Conservation (phyloP, 2,329 filamentous ascomycete genomes). For the Intubia oerlemansii region DNA sequence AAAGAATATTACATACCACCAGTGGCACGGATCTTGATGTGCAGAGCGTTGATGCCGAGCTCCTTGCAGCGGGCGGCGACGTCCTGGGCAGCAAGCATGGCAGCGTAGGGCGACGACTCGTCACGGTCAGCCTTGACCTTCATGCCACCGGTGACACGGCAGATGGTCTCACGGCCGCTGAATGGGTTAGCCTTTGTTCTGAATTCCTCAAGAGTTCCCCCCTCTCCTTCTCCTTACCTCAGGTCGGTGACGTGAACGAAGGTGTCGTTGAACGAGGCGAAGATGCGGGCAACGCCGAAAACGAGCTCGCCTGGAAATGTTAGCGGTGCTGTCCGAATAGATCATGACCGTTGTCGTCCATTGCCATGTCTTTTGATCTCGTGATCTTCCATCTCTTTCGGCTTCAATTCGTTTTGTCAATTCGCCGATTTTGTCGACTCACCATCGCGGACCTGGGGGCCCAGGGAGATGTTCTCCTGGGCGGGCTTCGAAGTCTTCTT, state of each 20-base stretch:
- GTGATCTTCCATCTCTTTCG: background rate
- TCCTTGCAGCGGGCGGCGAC: constrained; percentile 70
- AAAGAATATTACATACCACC: constrained; percentile 45
- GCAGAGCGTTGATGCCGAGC: constrained; percentile 67
- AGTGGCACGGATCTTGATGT: constrained; percentile 99
- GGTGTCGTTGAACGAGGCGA: constrained; percentile 85
- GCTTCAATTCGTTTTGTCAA: background rate
- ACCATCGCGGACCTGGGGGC: constrained; percentile 93
- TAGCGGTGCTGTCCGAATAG: too few species aligned
- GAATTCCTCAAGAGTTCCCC: background rate
- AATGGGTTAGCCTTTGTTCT: constrained; percentile 7
- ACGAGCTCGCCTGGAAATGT: constrained; percentile 64
- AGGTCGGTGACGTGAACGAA: constrained; percentile 99
- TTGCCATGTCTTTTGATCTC: background rate
- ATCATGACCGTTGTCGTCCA: background rate
- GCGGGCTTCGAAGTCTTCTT: constrained; percentile 71
- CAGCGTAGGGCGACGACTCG: constrained; percentile 98
- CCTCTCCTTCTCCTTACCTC: constrained; percentile 29
- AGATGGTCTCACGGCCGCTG: constrained; percentile 99
- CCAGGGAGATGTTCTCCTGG: constrained; percentile 96
- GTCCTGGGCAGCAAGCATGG: constrained; percentile 99
- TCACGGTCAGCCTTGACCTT: constrained; percentile 99
- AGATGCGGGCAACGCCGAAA: constrained; percentile 95
- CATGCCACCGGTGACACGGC: constrained; percentile 99
- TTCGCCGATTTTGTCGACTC: constrained; percentile 20